phyloP scores from a whole-genome alignment of 768 basidiomycete genomes.

The Tylopilus plumbeoviolaceoides region DNA sequence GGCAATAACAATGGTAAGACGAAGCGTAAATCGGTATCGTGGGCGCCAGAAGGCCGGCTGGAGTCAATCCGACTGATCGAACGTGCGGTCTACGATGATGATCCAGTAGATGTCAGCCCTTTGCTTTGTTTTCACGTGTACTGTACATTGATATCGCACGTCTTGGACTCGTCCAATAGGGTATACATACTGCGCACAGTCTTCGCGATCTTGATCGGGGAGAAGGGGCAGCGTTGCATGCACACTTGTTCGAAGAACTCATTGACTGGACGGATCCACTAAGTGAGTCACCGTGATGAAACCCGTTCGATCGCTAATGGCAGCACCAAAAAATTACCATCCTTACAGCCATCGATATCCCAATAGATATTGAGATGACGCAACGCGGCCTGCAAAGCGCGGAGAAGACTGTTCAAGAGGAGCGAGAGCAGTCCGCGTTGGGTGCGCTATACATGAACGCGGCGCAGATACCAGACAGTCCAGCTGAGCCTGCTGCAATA shows the following conservation, averaged over 20 bases:
- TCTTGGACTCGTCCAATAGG: slow-evolving; percentile 49
- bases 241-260: slow-evolving; percentile 79
- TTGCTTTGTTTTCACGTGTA: slow-evolving; percentile 40
- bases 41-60: slow-evolving; percentile 71
- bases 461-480: slow-evolving; percentile 73
- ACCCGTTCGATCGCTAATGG: slow-evolving; percentile 21
- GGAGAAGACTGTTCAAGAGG: slow-evolving; percentile 69
- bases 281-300: slow-evolving; percentile 48
- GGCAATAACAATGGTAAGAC: slow-evolving; percentile 42
- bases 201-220: slow-evolving; percentile 83
- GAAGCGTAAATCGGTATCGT: slow-evolving; percentile 76
- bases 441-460: slow-evolving; percentile 69
- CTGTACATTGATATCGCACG: slow-evolving; percentile 49
- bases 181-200: slow-evolving; percentile 64
- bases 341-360: slow-evolving; percentile 57
- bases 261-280: slow-evolving; percentile 83
- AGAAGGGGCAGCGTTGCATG: slow-evolving; percentile 82
- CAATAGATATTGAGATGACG: slow-evolving; percentile 48
- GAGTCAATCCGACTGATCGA: slow-evolving; percentile 78
- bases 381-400: slow-evolving; percentile 63
- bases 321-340: not conserved
- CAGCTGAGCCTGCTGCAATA: slow-evolving; percentile 59
- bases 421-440: slow-evolving; percentile 74
- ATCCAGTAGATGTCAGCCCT: slow-evolving; percentile 77
- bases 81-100: slow-evolving; percentile 85